A percentile compares a stretch with the other conserved stretches of the same genome.
Conservation (phyloP, 257 asterid species). For the Sherardia arvensis region DNA sequence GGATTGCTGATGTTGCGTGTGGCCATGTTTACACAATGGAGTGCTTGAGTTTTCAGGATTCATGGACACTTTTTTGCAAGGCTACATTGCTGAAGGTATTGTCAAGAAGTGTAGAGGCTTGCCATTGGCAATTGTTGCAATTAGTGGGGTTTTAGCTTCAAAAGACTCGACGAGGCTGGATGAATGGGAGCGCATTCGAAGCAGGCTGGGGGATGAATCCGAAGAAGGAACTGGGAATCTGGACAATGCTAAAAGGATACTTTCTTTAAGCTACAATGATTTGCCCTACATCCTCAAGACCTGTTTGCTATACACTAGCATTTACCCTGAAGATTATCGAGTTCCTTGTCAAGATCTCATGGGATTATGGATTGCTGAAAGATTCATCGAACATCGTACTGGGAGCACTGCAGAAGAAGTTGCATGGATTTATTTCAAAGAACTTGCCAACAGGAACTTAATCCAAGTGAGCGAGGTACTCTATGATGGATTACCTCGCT, state of each 20-base stretch:
- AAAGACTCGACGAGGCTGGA: constrained; percentile 7
- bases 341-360: background rate
- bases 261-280: no score
- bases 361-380: constrained; percentile 13
- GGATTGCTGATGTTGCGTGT: constrained; percentile 9
- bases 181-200: constrained; percentile 14
- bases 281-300: constrained; percentile 16
- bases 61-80: constrained; percentile 10
- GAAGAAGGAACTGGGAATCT: constrained; percentile 9
- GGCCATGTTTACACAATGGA: background rate
- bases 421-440: constrained; percentile 12
- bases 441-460: constrained; percentile 19
- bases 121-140: constrained; percentile 18
- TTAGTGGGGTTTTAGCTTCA: constrained; percentile 19
- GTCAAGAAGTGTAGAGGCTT: constrained; percentile 17
- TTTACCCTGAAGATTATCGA: constrained; percentile 8
- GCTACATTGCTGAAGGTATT: background rate
- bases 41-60: constrained; percentile 10
- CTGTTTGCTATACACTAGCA: constrained; percentile 18
- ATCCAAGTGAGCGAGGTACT: constrained; percentile 7
- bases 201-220: constrained; percentile 10
- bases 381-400: constrained; percentile 7
- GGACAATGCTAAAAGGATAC: constrained; percentile 6
- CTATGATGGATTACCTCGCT: background rate
- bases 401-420: constrained; percentile 10